phyloP scores from a whole-genome alignment of 1,284 basidiomycete genomes.

The Coriolopsis trogii region DNA sequence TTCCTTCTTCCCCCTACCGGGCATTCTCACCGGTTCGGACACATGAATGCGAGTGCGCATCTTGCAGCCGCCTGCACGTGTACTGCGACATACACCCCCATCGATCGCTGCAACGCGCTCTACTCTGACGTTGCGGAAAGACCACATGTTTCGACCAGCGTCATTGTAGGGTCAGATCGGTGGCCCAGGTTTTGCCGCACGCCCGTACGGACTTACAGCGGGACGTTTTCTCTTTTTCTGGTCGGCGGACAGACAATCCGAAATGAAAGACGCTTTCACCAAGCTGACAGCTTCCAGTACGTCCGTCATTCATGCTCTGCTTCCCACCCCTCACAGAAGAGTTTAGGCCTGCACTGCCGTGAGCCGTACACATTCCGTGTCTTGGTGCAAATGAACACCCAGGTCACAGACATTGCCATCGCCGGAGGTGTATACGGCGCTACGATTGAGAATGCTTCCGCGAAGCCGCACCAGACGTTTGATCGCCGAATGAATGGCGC shows the following conservation, averaged over 20 bases:
- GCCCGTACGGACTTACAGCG: neutral
- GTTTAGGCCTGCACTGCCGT: neutral
- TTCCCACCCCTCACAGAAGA: neutral
- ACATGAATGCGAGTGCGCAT: conserved; percentile 9
- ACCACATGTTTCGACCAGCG: no score
- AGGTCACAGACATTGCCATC: neutral
- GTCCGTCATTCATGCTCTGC: no score
- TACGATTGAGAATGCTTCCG: conserved; percentile 4
- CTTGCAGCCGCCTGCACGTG: conserved; percentile 3
- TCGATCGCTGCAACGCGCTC: conserved; percentile 14
- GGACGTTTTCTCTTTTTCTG: neutral
- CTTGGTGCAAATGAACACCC: conserved; percentile 3
- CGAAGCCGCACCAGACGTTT: conserved; percentile 18
- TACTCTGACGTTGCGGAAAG: neutral
- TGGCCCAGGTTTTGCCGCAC: neutral
- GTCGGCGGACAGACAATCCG: neutral
- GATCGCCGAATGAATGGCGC: conserved; percentile 22
- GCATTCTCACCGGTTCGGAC: conserved; percentile 18
- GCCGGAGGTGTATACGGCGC: neutral
- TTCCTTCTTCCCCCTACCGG: conserved; percentile 13
- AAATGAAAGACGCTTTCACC: conserved; percentile 2
- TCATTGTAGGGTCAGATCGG: no score
- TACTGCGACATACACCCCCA: conserved; percentile 4
- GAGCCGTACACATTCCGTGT: neutral
- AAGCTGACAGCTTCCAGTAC: no score